Evolutionary conservation across 2,329 filamentous ascomycete species (phyloP).

Genomic region (Nannizzia gypsea): DNA sequence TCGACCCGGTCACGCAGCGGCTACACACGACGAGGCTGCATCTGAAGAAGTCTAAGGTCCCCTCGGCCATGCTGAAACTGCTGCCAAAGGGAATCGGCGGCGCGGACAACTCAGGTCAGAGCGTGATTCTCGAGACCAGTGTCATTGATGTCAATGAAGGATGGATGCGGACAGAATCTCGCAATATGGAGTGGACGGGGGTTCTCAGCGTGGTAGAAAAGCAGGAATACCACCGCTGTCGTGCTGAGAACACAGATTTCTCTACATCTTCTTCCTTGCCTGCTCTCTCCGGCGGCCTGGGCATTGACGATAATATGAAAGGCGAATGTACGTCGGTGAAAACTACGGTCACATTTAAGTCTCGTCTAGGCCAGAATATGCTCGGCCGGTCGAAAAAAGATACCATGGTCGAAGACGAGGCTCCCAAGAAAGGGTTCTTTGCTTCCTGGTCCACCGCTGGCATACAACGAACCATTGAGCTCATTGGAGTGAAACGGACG

Average conservation of each 20-base stretch:
- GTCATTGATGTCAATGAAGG: conserved; percentile 51
- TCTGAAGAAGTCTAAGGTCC: conserved; percentile 52
- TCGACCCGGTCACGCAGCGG: conserved; percentile 47
- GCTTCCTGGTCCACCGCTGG: conserved; percentile 47
- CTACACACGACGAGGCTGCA: conserved; percentile 52
- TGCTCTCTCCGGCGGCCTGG: conserved; percentile 17
- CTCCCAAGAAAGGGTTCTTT: conserved; percentile 45
- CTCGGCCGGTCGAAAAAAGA: conserved; percentile 32
- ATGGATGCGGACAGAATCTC: conserved; percentile 54
- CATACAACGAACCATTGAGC: conserved; percentile 52
- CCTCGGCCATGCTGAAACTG: conserved; percentile 48
- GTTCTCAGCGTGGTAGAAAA: conserved; percentile 52
- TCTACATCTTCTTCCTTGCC: conserved; percentile 6
- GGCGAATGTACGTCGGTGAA: conserved; percentile 44
- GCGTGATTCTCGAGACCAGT: conserved; percentile 52
- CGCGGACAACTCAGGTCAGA: conserved; percentile 46
- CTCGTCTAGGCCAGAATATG: conserved; percentile 48
- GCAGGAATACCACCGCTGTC: conserved; percentile 44
- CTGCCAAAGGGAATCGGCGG: conserved; percentile 49
- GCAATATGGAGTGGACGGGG: conserved; percentile 55
- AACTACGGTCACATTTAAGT: conserved; percentile 51
- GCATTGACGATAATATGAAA: conserved; percentile 26
- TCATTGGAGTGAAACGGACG: conserved; percentile 49
- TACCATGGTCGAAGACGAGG: conserved; percentile 36
- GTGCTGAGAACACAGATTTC: conserved; percentile 16